Evolutionary conservation across 1,139 yeast species (phyloP).

Genomic region (Geotrichum histeridarum): DNA sequence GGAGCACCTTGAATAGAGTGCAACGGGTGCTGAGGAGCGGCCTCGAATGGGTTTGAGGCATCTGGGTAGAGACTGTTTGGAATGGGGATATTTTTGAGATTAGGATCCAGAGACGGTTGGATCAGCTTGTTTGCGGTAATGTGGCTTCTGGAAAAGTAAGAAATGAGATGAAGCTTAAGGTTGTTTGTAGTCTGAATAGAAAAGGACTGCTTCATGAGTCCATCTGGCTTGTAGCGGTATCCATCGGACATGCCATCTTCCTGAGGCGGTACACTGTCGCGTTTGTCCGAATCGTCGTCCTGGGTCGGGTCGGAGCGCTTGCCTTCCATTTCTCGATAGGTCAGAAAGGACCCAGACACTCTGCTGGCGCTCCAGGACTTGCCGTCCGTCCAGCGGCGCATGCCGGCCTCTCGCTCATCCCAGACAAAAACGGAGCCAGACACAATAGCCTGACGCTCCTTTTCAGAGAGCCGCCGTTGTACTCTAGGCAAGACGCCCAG

Average conservation of each 20-base stretch:
- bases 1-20: neutral
- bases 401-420: constrained; percentile 67
- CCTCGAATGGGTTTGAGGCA: constrained; percentile 22
- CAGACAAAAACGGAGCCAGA: constrained; percentile 65
- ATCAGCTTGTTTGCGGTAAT: constrained; percentile 30
- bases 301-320: constrained; percentile 22
- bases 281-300: constrained; percentile 7
- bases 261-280: neutral
- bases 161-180: constrained; percentile 53
- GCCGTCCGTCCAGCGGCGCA: constrained; percentile 77
- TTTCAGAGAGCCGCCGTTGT: constrained; percentile 53
- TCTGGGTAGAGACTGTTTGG: constrained; percentile 44
- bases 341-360: constrained; percentile 59
- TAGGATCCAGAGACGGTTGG: constrained; percentile 43
- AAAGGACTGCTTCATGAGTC: constrained; percentile 58
- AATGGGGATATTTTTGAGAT: constrained; percentile 36
- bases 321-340: constrained; percentile 58
- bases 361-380: constrained; percentile 65
- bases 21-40: constrained; percentile 13
- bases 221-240: constrained; percentile 44
- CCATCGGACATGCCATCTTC: constrained; percentile 25
- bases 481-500: constrained; percentile 53
- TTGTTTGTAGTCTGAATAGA: constrained; percentile 50
- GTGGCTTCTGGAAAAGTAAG: constrained; percentile 43
- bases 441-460: constrained; percentile 49